Conservation (phyloP, 306 rosid species). For the Vigna radiata region DNA sequence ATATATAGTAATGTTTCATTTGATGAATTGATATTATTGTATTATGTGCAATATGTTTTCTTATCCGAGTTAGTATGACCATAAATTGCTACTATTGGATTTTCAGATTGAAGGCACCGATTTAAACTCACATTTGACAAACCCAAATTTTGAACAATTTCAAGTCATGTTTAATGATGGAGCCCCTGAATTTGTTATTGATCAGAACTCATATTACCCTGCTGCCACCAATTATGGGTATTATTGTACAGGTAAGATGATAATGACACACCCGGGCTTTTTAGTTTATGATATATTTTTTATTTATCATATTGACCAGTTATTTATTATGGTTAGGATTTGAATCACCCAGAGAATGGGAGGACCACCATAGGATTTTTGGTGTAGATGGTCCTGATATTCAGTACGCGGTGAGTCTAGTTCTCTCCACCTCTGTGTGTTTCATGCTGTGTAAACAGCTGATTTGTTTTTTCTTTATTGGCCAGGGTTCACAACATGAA, state of each 20-base stretch:
- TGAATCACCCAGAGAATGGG: constrained; percentile 95
- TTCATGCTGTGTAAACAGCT: not conserved
- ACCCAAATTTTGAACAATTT: constrained; percentile 63
- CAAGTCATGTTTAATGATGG: constrained; percentile 84
- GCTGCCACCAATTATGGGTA: constrained; percentile 86
- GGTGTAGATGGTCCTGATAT: constrained; percentile 86
- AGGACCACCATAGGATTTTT: constrained; percentile 89
- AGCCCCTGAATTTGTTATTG: constrained; percentile 83
- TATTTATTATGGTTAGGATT: constrained; percentile 61
- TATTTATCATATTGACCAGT: constrained; percentile 16
- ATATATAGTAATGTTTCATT: not conserved
- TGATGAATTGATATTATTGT: constrained; percentile 14
- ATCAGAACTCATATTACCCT: constrained; percentile 87
- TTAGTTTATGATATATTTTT: constrained; percentile 35
- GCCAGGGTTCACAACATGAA: constrained; percentile 87
- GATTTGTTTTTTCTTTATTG: constrained; percentile 42
- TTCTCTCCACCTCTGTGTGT: not conserved
- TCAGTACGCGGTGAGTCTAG: constrained; percentile 72
- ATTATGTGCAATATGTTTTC: not conserved
- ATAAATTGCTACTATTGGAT: constrained; percentile 24
- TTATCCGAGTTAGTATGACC: constrained; percentile 11
- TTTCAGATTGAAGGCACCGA: constrained; percentile 68
- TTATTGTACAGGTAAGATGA: constrained; percentile 81
- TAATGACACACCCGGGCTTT: not conserved
- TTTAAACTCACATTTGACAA: constrained; percentile 58